Conservation (phyloP, 371 early-diverging fungal species). For the Mortierella sp. region DNA sequence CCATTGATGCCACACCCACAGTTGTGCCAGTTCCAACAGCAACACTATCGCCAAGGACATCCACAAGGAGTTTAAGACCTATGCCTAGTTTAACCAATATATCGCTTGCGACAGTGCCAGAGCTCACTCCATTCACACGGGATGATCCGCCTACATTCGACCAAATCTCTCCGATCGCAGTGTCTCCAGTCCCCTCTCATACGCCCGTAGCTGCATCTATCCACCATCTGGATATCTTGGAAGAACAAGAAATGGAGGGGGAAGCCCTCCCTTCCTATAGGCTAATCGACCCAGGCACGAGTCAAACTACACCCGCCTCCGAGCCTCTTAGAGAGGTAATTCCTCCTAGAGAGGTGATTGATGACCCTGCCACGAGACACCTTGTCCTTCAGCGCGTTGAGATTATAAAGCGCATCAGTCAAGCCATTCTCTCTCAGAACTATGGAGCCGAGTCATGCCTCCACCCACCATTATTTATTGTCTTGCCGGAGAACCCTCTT, state of each 20-base stretch:
- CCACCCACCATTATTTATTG: conserved; percentile 44
- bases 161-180: neutral
- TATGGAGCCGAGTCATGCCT: conserved; percentile 36
- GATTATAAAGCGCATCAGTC: conserved; percentile 26
- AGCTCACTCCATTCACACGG: conserved; percentile 4
- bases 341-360: neutral
- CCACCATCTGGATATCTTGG: conserved; percentile 2
- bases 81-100: conserved; percentile 29
- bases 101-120: conserved; percentile 12
- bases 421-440: conserved; percentile 29
- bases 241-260: conserved; percentile 13
- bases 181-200: neutral
- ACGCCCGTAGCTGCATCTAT: neutral
- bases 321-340: neutral
- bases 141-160: conserved; percentile 19
- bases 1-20: neutral
- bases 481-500: conserved; percentile 37
- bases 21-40: neutral
- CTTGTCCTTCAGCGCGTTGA: conserved; percentile 23
- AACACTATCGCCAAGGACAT: neutral
- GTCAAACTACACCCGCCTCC: neutral
- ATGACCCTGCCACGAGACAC: conserved; percentile 28
- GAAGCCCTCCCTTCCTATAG: conserved; percentile 18
- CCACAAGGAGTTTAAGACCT: conserved; percentile 8
- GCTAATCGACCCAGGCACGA: conserved; percentile 7